Evolutionary conservation across 306 rosid genomes (phyloP), one percentile per base, ranked within the genome.

Genomic region (Cucurbita argyrosperma): DNA sequence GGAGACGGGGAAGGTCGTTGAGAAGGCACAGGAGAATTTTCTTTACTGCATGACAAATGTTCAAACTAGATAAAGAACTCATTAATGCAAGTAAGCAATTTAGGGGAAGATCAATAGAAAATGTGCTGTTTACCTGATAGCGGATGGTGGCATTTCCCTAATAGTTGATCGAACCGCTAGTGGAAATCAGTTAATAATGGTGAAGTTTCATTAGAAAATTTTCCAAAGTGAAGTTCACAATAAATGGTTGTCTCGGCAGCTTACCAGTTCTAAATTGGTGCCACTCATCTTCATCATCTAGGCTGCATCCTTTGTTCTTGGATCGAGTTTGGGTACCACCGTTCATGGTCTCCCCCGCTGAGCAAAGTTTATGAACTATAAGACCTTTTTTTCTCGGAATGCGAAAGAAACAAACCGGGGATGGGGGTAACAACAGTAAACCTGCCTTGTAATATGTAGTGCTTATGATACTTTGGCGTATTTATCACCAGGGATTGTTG

Each of bases 231-330:
- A n/a, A 75, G 15, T 39, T 39, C 54, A 42, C 57, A 35, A 21
- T 78, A 76, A 21, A 56, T 59, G 49, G 42, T 59, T 60, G 23
- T 74, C 70, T 68, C 37, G 76, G 76, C 8, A 59, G 9, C 57
- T 77, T 88, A 95, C 99, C 96, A 83, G 79, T 91, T 72, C 82
- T 89, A 75, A 91, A 87, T 75, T 85, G 96, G 79, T 83, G 88
- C 99, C 99, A 87, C 7, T 95, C 96, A 69, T 88, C 96, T 84
- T 85, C 92, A 9, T 89, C 97, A 45, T 87, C 97, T 23, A 95
- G 86, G 86, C 75, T 95, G 87, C 95, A 84, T 65, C 96, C 99
- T 52, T 60, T 65, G 69, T 89, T 84, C 77, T 82, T 87, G 7
- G 97, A 86, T 87, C 84, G 85, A 60, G 84, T 80, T 78, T 57